Evolutionary conservation across 805 yeast species (phyloP), one percentile per base, ranked within the genome.

Genomic region (Starmerella apis): DNA sequence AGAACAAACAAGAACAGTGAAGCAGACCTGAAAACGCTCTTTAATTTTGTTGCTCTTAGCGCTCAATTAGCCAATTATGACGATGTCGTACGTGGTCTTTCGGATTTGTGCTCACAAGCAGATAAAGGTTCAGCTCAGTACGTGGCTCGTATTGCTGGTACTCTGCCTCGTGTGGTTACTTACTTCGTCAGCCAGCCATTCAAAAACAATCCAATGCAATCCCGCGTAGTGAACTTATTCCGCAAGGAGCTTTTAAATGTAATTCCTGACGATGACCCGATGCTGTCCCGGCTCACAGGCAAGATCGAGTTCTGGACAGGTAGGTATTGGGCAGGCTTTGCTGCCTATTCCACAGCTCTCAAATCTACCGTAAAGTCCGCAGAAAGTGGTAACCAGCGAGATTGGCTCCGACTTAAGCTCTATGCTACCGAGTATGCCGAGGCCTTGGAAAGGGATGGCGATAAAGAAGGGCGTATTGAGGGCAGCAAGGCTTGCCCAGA

Each of bases 21-120:
- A 57, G 77, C 76, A 48, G 84, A 88, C 45, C 85, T 96, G 95
- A 78, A 84, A 59, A 79, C 92, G 30, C 88, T 90, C 83, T 92
- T 86, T 59, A 92, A 92, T 63, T 86, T 79, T 60, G 69, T 86
- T 61, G 71, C 79, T 25, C 90, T 90, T 20, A 94, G 96, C 0
- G 80, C 81, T 24, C 84, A 80, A 61, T 68, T 88, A 39, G 72
- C 76, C n/a, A 84, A 85, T 60, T 92, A 97, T 96, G 80, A 76
- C 54, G 95, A 86, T 51, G 96, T 84, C 3, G 70, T 88, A 18
- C 66, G 76, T 31, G 96, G 95, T 0, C 74, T 82, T n/a, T 74
- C 72, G 53, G 77, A 78, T 55, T 66, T 87, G 37, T 70, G 84
- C 14, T 77, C 73, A n/a, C 65, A 72, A 23, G 70, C 66, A 16